phyloP scores from a whole-genome alignment of 2,329 filamentous ascomycete species.

The Pseudocercospora eumusae region DNA sequence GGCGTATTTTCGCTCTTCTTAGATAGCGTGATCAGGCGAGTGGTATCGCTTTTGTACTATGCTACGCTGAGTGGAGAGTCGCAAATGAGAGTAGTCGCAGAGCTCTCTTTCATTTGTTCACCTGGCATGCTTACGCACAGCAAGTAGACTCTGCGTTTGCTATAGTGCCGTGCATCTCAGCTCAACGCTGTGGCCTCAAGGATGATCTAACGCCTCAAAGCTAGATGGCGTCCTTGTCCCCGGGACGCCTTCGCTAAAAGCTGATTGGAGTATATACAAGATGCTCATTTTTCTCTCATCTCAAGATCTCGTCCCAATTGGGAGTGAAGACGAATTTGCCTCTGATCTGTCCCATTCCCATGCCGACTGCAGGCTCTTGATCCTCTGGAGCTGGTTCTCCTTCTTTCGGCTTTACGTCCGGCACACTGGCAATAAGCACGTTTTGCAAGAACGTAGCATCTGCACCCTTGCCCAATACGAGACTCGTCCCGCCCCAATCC shows the following conservation, averaged over 20 bases:
- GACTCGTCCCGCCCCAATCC: slow-evolving; percentile 63
- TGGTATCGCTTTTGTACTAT: no score
- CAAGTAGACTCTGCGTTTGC: no score
- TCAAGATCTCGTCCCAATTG: slow-evolving; percentile 58
- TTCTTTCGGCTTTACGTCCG: slow-evolving; percentile 33
- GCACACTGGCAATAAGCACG: slow-evolving; percentile 49
- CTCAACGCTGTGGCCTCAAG: background rate
- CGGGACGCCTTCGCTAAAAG: background rate
- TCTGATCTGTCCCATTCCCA: slow-evolving; percentile 63
- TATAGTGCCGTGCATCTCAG: background rate
- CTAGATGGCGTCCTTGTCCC: background rate
- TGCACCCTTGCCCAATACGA: slow-evolving; percentile 59
- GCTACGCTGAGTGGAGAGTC: no score
- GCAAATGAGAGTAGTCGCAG: no score
- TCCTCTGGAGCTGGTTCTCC: slow-evolving; percentile 19
- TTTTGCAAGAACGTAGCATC: slow-evolving; percentile 63
- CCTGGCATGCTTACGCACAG: no score
- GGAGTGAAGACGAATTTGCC: slow-evolving; percentile 66
- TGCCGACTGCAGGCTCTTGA: slow-evolving; percentile 41
- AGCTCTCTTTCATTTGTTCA: no score
- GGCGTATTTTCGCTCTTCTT: no score
- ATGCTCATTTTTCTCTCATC: slow-evolving; percentile 1
- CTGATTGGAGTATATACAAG: background rate
- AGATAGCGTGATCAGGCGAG: no score
- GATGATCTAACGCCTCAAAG: background rate